These are phyloP conservation scores for Colletotrichum abscissum DNA, from an alignment of 2,329 filamentous ascomycete genomes.

Conservation along the genomic window DNA sequence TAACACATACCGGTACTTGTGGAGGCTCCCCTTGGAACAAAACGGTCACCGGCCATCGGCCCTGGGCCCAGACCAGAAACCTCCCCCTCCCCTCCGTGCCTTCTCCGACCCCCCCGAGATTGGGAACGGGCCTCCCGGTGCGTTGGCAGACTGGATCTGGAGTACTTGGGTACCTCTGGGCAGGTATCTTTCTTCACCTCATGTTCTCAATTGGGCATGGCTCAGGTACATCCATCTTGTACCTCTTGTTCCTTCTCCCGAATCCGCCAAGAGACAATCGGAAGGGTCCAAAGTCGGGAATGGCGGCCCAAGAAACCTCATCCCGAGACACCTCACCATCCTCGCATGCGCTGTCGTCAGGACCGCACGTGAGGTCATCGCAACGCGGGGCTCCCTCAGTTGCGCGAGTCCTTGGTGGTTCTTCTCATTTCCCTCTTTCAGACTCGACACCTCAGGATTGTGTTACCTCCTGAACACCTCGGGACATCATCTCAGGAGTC, in stretches of 20 bases:
- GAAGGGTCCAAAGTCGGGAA: background rate
- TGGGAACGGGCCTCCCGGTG: constrained; percentile 1
- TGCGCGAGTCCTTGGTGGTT: background rate
- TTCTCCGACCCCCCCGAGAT: constrained; percentile 11
- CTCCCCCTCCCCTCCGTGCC: background rate
- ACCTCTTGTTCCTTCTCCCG: background rate
- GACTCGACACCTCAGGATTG: background rate
- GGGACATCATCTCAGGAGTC: background rate
- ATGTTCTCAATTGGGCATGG: no score
- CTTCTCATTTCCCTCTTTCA: constrained; percentile 6
- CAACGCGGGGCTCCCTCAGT: constrained; percentile 26
- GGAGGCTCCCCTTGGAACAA: background rate
- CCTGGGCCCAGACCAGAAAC: constrained; percentile 7
- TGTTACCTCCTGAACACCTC: no score
- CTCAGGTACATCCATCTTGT: background rate
- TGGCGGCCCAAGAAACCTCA: constrained; percentile 27
- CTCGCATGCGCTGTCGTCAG: constrained; percentile 26
- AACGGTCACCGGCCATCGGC: constrained; percentile 3
- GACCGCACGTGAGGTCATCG: constrained; percentile 28
- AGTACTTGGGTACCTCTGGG: background rate
- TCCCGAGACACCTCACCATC: constrained; percentile 21
- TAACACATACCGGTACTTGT: background rate
- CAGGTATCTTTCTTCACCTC: no score
- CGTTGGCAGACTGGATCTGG: constrained; percentile 3
- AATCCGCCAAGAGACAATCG: background rate